phyloP scores from a whole-genome alignment of 768 basidiomycete species.

The Leccinum truebloodii region DNA sequence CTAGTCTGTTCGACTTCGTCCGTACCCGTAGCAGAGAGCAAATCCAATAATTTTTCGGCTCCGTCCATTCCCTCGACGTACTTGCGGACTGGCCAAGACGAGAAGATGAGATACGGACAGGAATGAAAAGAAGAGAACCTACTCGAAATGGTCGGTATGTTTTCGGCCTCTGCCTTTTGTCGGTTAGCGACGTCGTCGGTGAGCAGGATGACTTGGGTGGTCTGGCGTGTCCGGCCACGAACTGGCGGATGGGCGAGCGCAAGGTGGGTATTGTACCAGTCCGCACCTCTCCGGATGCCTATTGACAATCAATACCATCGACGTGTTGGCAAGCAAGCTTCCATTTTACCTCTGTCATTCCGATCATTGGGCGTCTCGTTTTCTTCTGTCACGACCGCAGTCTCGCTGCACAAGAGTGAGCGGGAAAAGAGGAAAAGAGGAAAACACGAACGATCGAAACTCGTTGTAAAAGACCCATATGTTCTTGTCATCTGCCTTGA shows the following conservation, averaged over 20 bases:
- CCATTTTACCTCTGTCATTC: conserved; percentile 79
- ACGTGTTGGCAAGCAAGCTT: not conserved
- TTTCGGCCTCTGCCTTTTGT: conserved; percentile 67
- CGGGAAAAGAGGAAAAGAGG: not conserved
- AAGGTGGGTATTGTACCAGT: conserved; percentile 86
- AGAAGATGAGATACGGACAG: not conserved
- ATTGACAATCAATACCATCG: not conserved
- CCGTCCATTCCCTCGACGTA: conserved; percentile 80
- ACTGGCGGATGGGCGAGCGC: conserved; percentile 49
- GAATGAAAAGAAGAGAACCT: not conserved
- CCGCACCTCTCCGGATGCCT: conserved; percentile 87
- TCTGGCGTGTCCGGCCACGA: conserved; percentile 47
- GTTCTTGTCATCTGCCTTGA: conserved; percentile 83
- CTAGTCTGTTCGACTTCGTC: conserved; percentile 65
- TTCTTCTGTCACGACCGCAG: conserved; percentile 73
- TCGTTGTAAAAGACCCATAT: conserved; percentile 89
- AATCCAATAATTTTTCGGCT: conserved; percentile 69
- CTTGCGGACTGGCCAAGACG: conserved; percentile 52
- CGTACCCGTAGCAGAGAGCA: conserved; percentile 70
- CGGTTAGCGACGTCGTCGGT: conserved; percentile 90
- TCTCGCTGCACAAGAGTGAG: conserved; percentile 54
- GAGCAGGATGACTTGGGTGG: conserved; percentile 73
- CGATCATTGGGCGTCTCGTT: conserved; percentile 89
- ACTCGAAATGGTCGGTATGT: conserved; percentile 68
- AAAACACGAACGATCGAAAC: conserved; percentile 65